Conservation (phyloP, 2,329 filamentous ascomycete species). For the Tolypocladium pustulatum region DNA sequence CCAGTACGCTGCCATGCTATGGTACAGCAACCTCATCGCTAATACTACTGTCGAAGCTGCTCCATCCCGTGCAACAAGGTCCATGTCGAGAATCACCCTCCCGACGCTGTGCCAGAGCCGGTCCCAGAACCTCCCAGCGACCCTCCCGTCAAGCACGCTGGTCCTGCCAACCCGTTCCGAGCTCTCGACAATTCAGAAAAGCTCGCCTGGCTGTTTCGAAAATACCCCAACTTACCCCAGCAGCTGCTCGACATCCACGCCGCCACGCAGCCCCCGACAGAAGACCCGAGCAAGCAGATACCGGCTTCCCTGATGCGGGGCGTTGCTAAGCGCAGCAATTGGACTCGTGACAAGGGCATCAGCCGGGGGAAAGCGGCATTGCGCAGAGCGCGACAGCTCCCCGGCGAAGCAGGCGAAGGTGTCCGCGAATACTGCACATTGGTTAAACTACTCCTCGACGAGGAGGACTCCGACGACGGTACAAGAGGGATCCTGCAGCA, state of each 20-base stretch:
- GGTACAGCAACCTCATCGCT: constrained; percentile 1
- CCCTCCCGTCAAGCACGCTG: constrained; percentile 4
- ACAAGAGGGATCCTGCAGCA: constrained; percentile 28
- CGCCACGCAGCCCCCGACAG: constrained; percentile 35
- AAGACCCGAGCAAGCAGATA: constrained; percentile 15
- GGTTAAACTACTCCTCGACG: constrained; percentile 37
- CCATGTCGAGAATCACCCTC: constrained; percentile 39
- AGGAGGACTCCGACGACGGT: constrained; percentile 15
- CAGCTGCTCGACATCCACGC: constrained; percentile 38
- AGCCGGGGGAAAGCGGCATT: constrained; percentile 44
- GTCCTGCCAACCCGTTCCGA: constrained; percentile 34
- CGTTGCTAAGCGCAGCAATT: constrained; percentile 29
- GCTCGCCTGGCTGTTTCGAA: constrained; percentile 38
- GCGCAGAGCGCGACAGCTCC: constrained; percentile 35
- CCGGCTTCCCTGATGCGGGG: constrained; percentile 22
- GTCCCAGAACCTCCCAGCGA: constrained; percentile 7
- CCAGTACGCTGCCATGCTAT: neutral
- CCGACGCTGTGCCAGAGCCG: constrained; percentile 22
- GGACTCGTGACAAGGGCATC: constrained; percentile 49
- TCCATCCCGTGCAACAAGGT: constrained; percentile 46
- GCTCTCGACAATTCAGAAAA: constrained; percentile 39
- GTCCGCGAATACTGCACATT: constrained; percentile 51
- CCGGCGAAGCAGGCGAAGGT: constrained; percentile 46
- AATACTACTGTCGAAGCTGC: constrained; percentile 30
- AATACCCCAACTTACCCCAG: constrained; percentile 38